Evolutionary conservation across 2,329 filamentous ascomycete genomes (phyloP).

Genomic region (Alternaria panax): DNA sequence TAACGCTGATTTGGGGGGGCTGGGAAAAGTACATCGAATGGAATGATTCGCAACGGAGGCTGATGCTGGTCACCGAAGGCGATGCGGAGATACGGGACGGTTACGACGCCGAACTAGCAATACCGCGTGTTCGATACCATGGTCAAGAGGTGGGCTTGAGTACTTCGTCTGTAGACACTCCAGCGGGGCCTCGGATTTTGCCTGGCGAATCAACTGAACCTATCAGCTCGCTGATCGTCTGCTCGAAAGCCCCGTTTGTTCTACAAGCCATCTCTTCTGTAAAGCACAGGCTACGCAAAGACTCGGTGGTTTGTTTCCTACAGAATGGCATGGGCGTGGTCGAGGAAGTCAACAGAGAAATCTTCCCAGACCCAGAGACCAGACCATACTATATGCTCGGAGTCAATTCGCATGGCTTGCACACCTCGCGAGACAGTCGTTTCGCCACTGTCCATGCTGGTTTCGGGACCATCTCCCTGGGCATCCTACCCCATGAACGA

Average conservation of each 20-base stretch:
- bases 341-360: conserved; percentile 74
- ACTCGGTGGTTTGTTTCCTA: conserved; percentile 77
- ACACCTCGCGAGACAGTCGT: conserved; percentile 50
- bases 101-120: conserved; percentile 56
- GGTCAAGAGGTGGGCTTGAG: conserved; percentile 43
- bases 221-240: conserved; percentile 78
- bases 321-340: conserved; percentile 84
- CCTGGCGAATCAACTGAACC: conserved; percentile 51
- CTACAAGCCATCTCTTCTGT: conserved; percentile 71
- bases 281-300: conserved; percentile 68
- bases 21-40: conserved; percentile 55
- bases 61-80: conserved; percentile 58
- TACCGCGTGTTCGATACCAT: conserved; percentile 48
- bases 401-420: conserved; percentile 66
- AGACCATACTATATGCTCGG: conserved; percentile 82
- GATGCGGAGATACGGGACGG: conserved; percentile 50
- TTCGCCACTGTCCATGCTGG: conserved; percentile 66
- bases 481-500: conserved; percentile 57
- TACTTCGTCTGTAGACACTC: conserved; percentile 14
- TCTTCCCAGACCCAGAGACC: conserved; percentile 71
- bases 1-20: conserved; percentile 80
- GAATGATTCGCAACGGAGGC: conserved; percentile 53
- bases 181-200: conserved; percentile 6
- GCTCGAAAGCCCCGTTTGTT: conserved; percentile 76
- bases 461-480: conserved; percentile 65